Base-by-base conservation (phyloP, 768 basidiomycete genomes). In the Ephemerocybe angulata region DNA sequence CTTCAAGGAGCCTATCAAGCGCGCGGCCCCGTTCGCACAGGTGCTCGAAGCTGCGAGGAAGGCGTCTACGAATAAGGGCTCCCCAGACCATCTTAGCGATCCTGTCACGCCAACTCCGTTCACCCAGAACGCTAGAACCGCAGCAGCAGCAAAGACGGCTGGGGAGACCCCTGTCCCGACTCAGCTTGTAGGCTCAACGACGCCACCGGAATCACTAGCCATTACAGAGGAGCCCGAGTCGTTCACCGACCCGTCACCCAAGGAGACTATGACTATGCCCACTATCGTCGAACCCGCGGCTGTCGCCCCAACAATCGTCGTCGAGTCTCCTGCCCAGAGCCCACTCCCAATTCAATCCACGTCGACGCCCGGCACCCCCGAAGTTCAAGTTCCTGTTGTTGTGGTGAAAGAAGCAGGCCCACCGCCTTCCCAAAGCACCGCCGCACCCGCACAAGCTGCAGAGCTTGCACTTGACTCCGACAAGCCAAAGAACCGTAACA, bases 21-120 rank as follows among this genome's bases (percentile, higher is more conserved):
- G 73, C 22, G 71, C 66, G 3, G 74, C 72, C 8, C 68, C 69
- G 1, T 77, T 77, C 58, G 64, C 67, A 25, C 67, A 70, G 40
- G 76, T 75, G n/a, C 61, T 77, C 53, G 76, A 74, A 54, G 63
- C 70, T 22, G 76, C 77, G 11, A 63, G 70, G 25, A 74, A 71
- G 63, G 70, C 68, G 7, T 76, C 60, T 21, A 67, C 67, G 22
- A 64, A 66, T 28, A 58, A 38, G 21, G 48, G 13, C 21, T 33
- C 12, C 13, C 15, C n/a, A 40, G 40, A 41, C 37, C 30, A 41
- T 24, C 13, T 29, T n/a, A 48, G 30, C n/a, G 54, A 55, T 17
- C 43, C 24, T 4, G 21, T 24, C 21, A 31, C 38, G 17, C 54
- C 54, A 37, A 55, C 54, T 13, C 47, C 54, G 11, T 55, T 55